Percentiles rank a stretch among this genome's conserved stretches.
Evolutionary conservation across 2,329 filamentous ascomycete species (phyloP).

Genomic region (Hypoxylon sp.): DNA sequence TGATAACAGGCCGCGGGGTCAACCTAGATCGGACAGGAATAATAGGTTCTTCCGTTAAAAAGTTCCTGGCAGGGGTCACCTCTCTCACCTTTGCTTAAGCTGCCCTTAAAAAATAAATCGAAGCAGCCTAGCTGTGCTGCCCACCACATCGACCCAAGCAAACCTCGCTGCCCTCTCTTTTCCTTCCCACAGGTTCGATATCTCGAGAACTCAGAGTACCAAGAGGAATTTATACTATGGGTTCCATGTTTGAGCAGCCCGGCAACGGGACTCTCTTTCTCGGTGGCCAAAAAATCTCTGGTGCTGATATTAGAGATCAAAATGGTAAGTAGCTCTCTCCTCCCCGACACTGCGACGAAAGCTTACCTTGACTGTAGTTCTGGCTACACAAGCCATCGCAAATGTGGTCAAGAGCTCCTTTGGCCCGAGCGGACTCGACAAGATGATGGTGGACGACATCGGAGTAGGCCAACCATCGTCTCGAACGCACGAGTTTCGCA

Average conservation of each 20-base stretch:
- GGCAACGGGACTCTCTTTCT: conserved; percentile 96
- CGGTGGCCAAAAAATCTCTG: conserved; percentile 96
- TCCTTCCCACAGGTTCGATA: not conserved
- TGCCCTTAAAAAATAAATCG: conserved; percentile 28
- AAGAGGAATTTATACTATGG: conserved; percentile 64
- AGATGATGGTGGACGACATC: conserved; percentile 99
- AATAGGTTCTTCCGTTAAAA: conserved; percentile 43
- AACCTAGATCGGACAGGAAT: conserved; percentile 33
- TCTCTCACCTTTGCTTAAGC: conserved; percentile 20
- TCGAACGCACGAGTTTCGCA: conserved; percentile 36
- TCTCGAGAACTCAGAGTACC: not conserved
- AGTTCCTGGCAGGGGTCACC: conserved; percentile 39
- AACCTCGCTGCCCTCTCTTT: conserved; percentile 11
- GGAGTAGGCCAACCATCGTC: conserved; percentile 66
- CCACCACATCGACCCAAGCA: not conserved
- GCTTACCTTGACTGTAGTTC: conserved; percentile 63
- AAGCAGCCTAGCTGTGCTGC: conserved; percentile 37
- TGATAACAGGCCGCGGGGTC: conserved; percentile 1
- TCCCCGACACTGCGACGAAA: not conserved
- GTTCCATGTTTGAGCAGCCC: conserved; percentile 94
- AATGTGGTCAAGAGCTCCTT: conserved; percentile 99
- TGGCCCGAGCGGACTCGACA: conserved; percentile 94
- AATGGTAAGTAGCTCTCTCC: conserved; percentile 70
- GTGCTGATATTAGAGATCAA: conserved; percentile 94
- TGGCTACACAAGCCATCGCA: conserved; percentile 94